Conservation (phyloP, 2,329 filamentous ascomycete genomes). For the Penicillium italicum region DNA sequence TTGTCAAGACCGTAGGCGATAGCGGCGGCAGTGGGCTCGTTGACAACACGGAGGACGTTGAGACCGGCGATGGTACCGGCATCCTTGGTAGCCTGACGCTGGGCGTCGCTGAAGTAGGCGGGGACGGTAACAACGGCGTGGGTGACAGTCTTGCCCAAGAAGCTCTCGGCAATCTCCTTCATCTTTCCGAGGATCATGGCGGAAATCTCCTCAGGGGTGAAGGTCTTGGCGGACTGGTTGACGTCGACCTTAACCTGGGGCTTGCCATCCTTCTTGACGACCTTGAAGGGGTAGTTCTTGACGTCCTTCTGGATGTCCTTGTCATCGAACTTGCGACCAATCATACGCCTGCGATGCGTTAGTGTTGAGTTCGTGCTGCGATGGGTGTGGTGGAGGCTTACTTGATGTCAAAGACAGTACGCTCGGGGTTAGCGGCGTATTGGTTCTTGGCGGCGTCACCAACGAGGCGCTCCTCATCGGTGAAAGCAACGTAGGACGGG, state of each 20-base stretch:
- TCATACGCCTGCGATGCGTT: constrained; percentile 63
- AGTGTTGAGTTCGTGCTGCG: constrained; percentile 21
- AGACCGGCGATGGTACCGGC: constrained; percentile 87
- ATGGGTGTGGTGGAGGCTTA: constrained; percentile 47
- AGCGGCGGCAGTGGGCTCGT: constrained; percentile 92
- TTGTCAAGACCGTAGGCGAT: constrained; percentile 93
- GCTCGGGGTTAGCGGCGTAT: constrained; percentile 72
- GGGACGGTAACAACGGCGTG: constrained; percentile 83
- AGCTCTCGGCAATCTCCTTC: constrained; percentile 63
- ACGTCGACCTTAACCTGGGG: constrained; percentile 72
- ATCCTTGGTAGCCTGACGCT: constrained; percentile 95
- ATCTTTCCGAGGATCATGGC: constrained; percentile 66
- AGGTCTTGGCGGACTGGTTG: constrained; percentile 55
- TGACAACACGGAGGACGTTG: constrained; percentile 93
- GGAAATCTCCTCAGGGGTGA: constrained; percentile 65
- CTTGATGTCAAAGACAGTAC: constrained; percentile 81
- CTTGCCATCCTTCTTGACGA: constrained; percentile 84
- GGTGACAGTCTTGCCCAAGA: constrained; percentile 58
- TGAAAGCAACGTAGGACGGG: constrained; percentile 92
- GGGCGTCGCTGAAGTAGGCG: constrained; percentile 98
- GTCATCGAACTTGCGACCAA: constrained; percentile 78
- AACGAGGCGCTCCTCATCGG: constrained; percentile 92
- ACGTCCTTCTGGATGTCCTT: constrained; percentile 87
- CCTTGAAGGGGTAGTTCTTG: constrained; percentile 98
- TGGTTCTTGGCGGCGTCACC: constrained; percentile 98